A percentile compares a stretch with the other conserved stretches of the same genome.
Evolutionary conservation across 176 grass and related monocot species (phyloP).

Genomic region (Cenchrus americanus): DNA sequence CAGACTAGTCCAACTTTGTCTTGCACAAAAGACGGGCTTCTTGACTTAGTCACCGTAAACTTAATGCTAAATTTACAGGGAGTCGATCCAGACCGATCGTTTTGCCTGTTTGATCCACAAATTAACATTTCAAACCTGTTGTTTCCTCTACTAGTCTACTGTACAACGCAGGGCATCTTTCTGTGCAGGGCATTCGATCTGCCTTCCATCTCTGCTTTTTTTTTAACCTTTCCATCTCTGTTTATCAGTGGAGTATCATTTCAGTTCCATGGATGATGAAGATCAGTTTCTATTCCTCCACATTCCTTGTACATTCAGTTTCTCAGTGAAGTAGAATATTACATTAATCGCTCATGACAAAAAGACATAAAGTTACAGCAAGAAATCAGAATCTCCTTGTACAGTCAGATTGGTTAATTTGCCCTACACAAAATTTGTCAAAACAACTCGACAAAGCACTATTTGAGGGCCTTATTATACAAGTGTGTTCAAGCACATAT

Average conservation of each 20-base stretch:
- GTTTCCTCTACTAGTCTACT: background rate
- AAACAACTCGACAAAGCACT: slow-evolving; percentile 9
- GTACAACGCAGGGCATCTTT: background rate
- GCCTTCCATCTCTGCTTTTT: background rate
- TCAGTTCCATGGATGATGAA: background rate
- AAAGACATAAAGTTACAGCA: background rate
- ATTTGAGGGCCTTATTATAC: slow-evolving; percentile 39
- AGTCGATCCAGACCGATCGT: background rate
- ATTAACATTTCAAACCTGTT: background rate
- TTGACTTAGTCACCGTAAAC: background rate
- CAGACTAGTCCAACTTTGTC: background rate
- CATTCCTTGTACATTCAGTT: too few species aligned
- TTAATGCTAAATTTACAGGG: background rate
- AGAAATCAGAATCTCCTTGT: background rate
- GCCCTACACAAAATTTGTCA: slow-evolving; percentile 42
- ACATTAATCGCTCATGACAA: slow-evolving; percentile 1
- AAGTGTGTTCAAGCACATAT: slow-evolving; percentile 29
- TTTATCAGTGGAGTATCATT: background rate
- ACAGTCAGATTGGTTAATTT: slow-evolving; percentile 16
- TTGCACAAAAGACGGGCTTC: background rate
- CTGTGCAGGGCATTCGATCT: background rate
- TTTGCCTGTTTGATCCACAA: background rate
- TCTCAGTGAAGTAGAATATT: background rate
- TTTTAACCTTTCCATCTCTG: background rate
- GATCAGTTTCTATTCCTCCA: background rate